Evolutionary conservation across 2,329 filamentous ascomycete species (phyloP).

Genomic region (Diatrype stigma): DNA sequence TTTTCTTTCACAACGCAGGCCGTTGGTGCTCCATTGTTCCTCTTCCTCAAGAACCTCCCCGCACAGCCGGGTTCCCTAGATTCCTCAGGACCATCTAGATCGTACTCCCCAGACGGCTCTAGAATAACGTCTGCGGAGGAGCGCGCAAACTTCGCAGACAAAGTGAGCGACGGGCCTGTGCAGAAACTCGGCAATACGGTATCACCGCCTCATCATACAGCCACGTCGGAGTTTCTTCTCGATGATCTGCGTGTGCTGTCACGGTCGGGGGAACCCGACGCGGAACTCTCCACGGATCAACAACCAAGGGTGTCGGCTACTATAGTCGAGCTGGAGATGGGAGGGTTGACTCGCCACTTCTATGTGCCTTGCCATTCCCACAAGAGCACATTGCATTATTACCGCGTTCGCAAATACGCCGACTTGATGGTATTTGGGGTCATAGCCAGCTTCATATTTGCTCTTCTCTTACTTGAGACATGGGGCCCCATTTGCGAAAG

Average conservation of each 20-base stretch:
- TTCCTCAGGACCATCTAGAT: not conserved
- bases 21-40: not conserved
- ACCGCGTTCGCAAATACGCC: conserved; percentile 20
- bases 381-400: conserved; percentile 18
- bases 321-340: conserved; percentile 25
- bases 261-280: conserved; percentile 22
- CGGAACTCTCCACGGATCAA: too few relatives aligned
- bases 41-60: not conserved
- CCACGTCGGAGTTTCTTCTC: not conserved
- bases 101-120: not conserved
- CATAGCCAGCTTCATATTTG: conserved; percentile 13
- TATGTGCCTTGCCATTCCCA: conserved; percentile 21
- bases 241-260: conserved; percentile 11
- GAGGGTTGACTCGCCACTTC: conserved; percentile 20
- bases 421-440: conserved; percentile 22
- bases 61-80: not conserved
- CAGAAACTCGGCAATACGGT: not conserved
- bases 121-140: not conserved
- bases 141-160: not conserved
- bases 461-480: conserved; percentile 19
- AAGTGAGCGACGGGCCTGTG: not conserved
- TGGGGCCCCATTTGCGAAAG: conserved; percentile 16
- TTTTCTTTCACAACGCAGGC: not conserved
- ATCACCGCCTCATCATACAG: not conserved
- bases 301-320: conserved; percentile 20